These are phyloP conservation scores for Cinnamomum micranthum DNA, from an alignment of 164 flowering plant genomes.

Conservation along the genomic window DNA sequence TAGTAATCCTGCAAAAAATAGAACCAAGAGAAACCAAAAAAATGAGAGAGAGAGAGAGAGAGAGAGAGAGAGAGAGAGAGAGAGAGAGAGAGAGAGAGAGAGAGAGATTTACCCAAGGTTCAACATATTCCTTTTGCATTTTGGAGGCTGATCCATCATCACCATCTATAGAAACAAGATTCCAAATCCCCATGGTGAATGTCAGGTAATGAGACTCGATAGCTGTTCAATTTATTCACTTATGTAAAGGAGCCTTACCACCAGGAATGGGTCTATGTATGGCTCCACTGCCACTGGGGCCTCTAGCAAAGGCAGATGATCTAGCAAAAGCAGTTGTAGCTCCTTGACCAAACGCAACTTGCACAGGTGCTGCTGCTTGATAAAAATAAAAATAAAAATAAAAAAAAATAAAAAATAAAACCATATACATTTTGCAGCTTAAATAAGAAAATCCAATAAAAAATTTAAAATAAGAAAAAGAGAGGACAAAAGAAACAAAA, in stretches of 20 bases:
- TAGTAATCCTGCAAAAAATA: slow-evolving; percentile 18
- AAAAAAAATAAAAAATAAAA: too few relatives aligned
- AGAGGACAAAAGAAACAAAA: too few relatives aligned
- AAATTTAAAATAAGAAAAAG: too few relatives aligned
- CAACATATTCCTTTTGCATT: slow-evolving; percentile 31
- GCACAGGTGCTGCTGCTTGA: slow-evolving; percentile 34
- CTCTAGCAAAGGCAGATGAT: slow-evolving; percentile 26
- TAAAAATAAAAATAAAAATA: too few relatives aligned
- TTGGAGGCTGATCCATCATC: slow-evolving; percentile 2
- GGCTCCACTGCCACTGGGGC: slow-evolving; percentile 4
- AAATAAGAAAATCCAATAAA: too few relatives aligned
- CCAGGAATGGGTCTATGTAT: slow-evolving; percentile 15
- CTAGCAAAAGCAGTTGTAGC: slow-evolving; percentile 28
- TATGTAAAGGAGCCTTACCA: slow-evolving; percentile 5
- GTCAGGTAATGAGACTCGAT: slow-evolving; percentile 7
- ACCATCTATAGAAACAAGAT: slow-evolving; percentile 12
- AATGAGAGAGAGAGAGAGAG: too few relatives aligned
- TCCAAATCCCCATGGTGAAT: not conserved
- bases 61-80: not conserved
- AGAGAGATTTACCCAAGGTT: slow-evolving; percentile 24
- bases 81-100: not conserved
- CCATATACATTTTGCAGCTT: too few relatives aligned
- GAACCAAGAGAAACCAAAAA: not conserved
- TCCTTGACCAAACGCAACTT: slow-evolving; percentile 54
- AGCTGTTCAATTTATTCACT: slow-evolving; percentile 1